Evolutionary conservation across 2,329 filamentous ascomycete species (phyloP), one percentile per base, ranked within the genome.

Genomic region (Sarocladium strictum): DNA sequence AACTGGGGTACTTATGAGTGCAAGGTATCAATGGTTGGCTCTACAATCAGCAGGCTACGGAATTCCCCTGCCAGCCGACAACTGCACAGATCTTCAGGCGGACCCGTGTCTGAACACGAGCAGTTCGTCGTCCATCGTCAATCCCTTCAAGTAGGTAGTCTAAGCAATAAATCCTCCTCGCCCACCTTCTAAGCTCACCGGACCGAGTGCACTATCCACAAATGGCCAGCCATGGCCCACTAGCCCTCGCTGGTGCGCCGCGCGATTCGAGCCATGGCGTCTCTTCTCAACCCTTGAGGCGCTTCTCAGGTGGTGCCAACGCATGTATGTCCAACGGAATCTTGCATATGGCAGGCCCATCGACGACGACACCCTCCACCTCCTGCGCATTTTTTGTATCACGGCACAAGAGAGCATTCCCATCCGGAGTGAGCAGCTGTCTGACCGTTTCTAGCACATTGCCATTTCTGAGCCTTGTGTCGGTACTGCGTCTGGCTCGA

Each of bases 261-360:
- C 29, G 29, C 29, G 7, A 32, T 38, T 38, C 35, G n/a, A 43
- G 19, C 7, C 21, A 43, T 5, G 19, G 14, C 38, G 19, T 17
- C 38, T 21, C 7, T 47, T 21, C 17, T 29, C 21, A 29, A 21
- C 27, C n/a, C 47, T 35, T 33, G 29, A 51, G 17, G 15, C 27
- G 27, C 43, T 27, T 7, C 23, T 32, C 14, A n/a, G 27, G n/a
- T 33, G 47, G 27, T 35, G 47, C 47, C 47, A 51, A 21, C 47
- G 47, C 27, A 51, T 35, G 24, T 29, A 12, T 32, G 27, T 23
- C 15, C 47, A 35, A 17, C 47, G 47, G 47, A 51, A 51, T 51
- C 47, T 51, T 51, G 47, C 47, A 51, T 51, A 35, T 35, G 47
- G 27, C 47, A 51, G 29, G 26, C n/a, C 26, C n/a, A 33, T 35